Base-by-base conservation (phyloP, 1,284 basidiomycete species). In the Chalciporus sp. region DNA sequence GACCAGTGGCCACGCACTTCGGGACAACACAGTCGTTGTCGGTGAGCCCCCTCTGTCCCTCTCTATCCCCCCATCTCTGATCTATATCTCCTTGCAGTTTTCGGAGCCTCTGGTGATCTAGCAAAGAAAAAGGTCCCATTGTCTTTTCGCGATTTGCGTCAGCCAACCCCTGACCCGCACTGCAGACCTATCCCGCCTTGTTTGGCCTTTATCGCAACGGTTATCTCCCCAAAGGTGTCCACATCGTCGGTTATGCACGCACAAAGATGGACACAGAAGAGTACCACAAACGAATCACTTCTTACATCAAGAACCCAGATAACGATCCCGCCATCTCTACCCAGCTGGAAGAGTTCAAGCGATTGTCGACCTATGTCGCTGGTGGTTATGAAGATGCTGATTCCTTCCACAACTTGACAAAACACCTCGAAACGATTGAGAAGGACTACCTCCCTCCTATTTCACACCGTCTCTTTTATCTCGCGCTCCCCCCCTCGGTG, bases 101-200 rank as follows among this genome's bases (percentile, higher is more conserved):
- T 97, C 57, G 97, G 97, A 57, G 96, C 96, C 20, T 97, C 94
- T 55, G 96, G 96, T 49, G 96, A 99, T 80, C 82, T 99, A 48
- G 97, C 96, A 57, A 98, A 98, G 89, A 99, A 99, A 81, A 99
- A 99, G 85, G 95, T 91, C 48, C 27, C n/a, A 1, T 41, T 57
- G 4, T 53, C 39, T 14, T 53, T 14, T 31, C 54, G 19, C 45
- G 31, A 47, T 54, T 39, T 12, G 33, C 52, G 54, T 20, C 42
- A 45, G 47, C 46, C 37, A 17, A 9, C 48, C 53, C 42, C 52
- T 66, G 33, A 71, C 4, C 3, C 40, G 4, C 31, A 49, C 52
- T 42, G 19, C 62, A 94, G 94, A 98, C 95, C 10, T 92, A 95
- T 74, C 95, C 95, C 16, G 95, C 95, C 39, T 81, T 98, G 58